A percentile compares a stretch with the other conserved stretches of the same genome.
Evolutionary conservation across 441 rosid species (phyloP).

Genomic region (Brassica hybrid): DNA sequence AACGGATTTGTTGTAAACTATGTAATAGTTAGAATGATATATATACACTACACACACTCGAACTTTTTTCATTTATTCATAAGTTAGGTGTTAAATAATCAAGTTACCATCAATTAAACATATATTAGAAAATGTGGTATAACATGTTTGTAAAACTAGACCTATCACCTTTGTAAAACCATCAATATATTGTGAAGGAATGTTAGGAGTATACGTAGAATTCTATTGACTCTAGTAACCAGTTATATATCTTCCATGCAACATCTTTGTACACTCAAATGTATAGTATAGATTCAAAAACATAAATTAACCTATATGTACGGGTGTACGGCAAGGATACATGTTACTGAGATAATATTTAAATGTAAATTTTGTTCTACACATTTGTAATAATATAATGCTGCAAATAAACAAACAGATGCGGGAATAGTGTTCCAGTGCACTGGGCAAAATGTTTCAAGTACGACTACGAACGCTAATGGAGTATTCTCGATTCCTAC

Average conservation of each 20-base stretch:
- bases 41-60: neutral
- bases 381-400: neutral
- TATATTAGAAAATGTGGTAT: neutral
- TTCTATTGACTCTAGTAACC: neutral
- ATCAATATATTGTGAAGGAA: too few relatives aligned
- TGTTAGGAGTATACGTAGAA: neutral
- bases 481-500: constrained; percentile 1
- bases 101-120: neutral
- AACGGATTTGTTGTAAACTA: neutral
- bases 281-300: neutral
- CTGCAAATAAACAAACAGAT: neutral
- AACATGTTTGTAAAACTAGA: neutral
- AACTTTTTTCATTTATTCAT: neutral
- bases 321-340: neutral
- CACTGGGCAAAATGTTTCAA: neutral
- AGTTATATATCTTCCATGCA: neutral
- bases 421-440: neutral
- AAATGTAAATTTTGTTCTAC: neutral
- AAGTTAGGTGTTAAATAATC: too few relatives aligned
- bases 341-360: neutral
- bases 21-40: neutral
- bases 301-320: neutral
- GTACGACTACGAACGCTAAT: neutral
- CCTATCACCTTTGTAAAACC: neutral
- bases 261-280: neutral